A percentile compares a stretch with the other conserved stretches of the same genome.
phyloP scores from a whole-genome alignment of 164 flowering plant genomes.

The Platanus orientalis region DNA sequence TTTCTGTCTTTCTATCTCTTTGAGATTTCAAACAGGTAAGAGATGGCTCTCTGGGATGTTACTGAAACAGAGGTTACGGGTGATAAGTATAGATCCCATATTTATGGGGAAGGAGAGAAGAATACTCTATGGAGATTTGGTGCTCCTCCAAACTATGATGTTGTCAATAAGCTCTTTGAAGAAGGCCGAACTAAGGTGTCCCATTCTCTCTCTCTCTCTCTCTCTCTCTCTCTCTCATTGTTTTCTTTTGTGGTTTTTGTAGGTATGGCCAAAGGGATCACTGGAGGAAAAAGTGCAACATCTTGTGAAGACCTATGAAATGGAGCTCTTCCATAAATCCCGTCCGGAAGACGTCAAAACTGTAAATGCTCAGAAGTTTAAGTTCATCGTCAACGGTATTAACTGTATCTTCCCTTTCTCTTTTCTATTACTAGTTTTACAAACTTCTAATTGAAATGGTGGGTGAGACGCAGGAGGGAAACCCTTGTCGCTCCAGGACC shows the following conservation, averaged over 20 bases:
- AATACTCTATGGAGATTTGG: background rate
- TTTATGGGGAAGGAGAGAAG: background rate
- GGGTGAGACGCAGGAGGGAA: constrained; percentile 38
- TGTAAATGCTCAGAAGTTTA: constrained; percentile 75
- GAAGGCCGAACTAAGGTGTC: background rate
- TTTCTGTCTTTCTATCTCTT: too few relatives aligned
- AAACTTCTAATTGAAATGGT: background rate
- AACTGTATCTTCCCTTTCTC: too few relatives aligned
- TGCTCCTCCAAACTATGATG: background rate
- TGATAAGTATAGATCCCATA: background rate
- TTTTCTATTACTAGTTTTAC: too few relatives aligned
- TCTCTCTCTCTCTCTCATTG: too few relatives aligned
- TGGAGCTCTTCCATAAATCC: constrained; percentile 88
- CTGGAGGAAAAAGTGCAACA: constrained; percentile 79
- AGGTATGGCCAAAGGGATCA: constrained; percentile 51
- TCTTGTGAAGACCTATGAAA: constrained; percentile 87
- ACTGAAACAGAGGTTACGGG: background rate
- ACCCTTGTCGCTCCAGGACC: constrained; percentile 25
- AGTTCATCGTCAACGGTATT: constrained; percentile 77
- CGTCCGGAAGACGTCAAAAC: constrained; percentile 65
- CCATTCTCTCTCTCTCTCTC: background rate
- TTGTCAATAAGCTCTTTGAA: too few relatives aligned
- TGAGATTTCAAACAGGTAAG: too few relatives aligned
- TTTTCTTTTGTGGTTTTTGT: too few relatives aligned
- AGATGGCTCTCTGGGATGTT: too few relatives aligned